Evolutionary conservation across 192 early-diverging fungal species (phyloP), one percentile per base, ranked within the genome.

Genomic region (Coemansia sp.): DNA sequence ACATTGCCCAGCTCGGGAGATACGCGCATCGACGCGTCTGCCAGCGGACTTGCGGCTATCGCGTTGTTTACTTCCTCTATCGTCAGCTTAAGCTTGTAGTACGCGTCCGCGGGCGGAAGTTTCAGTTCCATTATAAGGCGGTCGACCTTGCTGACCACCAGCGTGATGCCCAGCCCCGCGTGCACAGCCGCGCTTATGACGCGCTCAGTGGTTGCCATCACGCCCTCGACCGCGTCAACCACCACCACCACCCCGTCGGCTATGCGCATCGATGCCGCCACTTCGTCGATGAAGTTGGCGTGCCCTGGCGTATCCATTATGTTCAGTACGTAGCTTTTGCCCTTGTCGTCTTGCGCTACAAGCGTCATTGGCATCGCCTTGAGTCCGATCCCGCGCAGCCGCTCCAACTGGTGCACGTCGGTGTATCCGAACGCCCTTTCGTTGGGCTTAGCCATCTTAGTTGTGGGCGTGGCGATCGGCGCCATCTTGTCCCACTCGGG

Each of bases 141-240:
- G 82, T 99, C 97, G 7, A 99, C 87, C 83, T 99, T 99, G 89
- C 94, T 98, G 58, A 99, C 83, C n/a, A 98, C 89, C 50, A 99
- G 81, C 4, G 89, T 90, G 52, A 99, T 84, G 19, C 87, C 76
- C 29, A 97, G 66, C 3, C 85, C 85, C 68, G 96, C 93, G 43
- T 84, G 83, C 34, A 96, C 87, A 22, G 91, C 85, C 34, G 93
- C 88, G 29, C 84, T 83, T 67, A 99, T 95, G 32, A 93, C 68
- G 17, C 91, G 89, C 66, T 95, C 92, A 0, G 96, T 97, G 73
- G 89, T 91, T 15, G 89, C 86, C 97, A 99, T 97, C 15, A 98
- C 95, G 35, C 97, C 97, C 66, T 99, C 97, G 9, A 98, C 85
- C 2, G 89, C 95, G 80, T 99, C 97, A 11, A 99, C 97, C 6